Evolutionary conservation across 2,329 filamentous ascomycete genomes (phyloP).

Genomic region (Aureobasidium sp.): DNA sequence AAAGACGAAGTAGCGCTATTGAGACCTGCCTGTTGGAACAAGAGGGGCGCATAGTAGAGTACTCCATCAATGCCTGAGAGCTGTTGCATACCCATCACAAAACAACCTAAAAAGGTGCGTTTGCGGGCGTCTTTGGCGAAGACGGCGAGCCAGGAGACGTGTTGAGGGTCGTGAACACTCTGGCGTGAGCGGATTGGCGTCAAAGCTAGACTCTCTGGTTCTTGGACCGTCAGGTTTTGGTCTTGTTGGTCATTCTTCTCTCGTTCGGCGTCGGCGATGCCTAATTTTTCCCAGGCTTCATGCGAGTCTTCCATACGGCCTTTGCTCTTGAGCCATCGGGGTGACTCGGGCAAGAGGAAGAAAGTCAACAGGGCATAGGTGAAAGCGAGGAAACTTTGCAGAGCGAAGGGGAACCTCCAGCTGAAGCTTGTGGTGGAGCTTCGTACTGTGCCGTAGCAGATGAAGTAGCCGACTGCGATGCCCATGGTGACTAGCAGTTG

Average conservation of each 20-base stretch:
- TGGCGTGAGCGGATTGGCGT: slow-evolving; percentile 5
- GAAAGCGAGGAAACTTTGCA: slow-evolving; percentile 38
- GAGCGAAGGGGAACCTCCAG: slow-evolving; percentile 50
- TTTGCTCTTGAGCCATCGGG: slow-evolving; percentile 49
- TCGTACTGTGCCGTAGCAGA: slow-evolving; percentile 47
- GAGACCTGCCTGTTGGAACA: slow-evolving; percentile 54
- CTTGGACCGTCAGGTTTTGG: slow-evolving; percentile 4
- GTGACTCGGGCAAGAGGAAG: slow-evolving; percentile 45
- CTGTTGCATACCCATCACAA: slow-evolving; percentile 50
- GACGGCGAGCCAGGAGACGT: not conserved
- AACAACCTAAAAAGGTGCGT: slow-evolving; percentile 43
- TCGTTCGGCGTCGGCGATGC: slow-evolving; percentile 33
- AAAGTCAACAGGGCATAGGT: slow-evolving; percentile 33
- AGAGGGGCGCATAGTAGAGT: slow-evolving; percentile 52
- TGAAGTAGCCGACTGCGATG: slow-evolving; percentile 51
- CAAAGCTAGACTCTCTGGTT: slow-evolving; percentile 1
- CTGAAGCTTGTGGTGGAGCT: slow-evolving; percentile 41
- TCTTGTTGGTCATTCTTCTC: slow-evolving; percentile 35
- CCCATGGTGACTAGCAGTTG: slow-evolving; percentile 32
- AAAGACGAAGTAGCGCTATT: slow-evolving; percentile 47
- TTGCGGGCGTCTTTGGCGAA: not conserved
- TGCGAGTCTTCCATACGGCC: slow-evolving; percentile 41
- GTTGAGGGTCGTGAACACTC: not conserved
- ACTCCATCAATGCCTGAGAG: slow-evolving; percentile 50
- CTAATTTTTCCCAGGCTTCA: slow-evolving; percentile 33